phyloP scores from a whole-genome alignment of 768 basidiomycete genomes.

The Rhodotorula paludigena region DNA sequence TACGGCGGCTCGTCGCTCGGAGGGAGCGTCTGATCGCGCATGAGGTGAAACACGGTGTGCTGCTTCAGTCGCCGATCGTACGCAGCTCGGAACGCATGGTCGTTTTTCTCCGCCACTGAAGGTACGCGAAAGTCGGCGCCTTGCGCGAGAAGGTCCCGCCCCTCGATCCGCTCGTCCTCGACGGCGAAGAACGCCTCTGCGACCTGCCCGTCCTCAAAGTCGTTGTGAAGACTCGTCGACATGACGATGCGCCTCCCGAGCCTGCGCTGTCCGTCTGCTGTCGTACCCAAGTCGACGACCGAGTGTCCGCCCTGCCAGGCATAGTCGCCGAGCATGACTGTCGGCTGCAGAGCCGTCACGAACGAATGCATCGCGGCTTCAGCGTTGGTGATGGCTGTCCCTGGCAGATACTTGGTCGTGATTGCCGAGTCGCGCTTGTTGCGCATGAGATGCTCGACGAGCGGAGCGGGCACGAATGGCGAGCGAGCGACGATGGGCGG shows the following conservation, averaged over 20 bases:
- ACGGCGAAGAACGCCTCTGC: slow-evolving; percentile 15
- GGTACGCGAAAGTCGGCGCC: background rate
- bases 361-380: slow-evolving; percentile 37
- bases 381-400: slow-evolving; percentile 33
- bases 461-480: slow-evolving; percentile 15
- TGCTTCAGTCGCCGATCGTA: slow-evolving; percentile 12
- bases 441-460: slow-evolving; percentile 36
- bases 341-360: slow-evolving; percentile 27
- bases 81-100: background rate
- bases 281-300: background rate
- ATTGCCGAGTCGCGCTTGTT: slow-evolving; percentile 38
- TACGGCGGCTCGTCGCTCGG: background rate
- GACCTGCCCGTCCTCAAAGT: slow-evolving; percentile 37
- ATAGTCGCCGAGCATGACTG: slow-evolving; percentile 35
- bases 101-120: slow-evolving; percentile 3
- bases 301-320: slow-evolving; percentile 11
- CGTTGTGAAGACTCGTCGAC: slow-evolving; percentile 28
- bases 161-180: background rate
- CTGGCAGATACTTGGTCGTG: slow-evolving; percentile 27
- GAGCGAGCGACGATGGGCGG: slow-evolving; percentile 28
- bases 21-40: background rate
- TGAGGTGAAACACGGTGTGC: slow-evolving; percentile 27
- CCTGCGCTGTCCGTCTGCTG: background rate
- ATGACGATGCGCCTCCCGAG: slow-evolving; percentile 21
- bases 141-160: background rate